These are phyloP conservation scores for Chytriomyces hyalinus DNA, from an alignment of 192 early-diverging fungal species.

Conservation along the genomic window DNA sequence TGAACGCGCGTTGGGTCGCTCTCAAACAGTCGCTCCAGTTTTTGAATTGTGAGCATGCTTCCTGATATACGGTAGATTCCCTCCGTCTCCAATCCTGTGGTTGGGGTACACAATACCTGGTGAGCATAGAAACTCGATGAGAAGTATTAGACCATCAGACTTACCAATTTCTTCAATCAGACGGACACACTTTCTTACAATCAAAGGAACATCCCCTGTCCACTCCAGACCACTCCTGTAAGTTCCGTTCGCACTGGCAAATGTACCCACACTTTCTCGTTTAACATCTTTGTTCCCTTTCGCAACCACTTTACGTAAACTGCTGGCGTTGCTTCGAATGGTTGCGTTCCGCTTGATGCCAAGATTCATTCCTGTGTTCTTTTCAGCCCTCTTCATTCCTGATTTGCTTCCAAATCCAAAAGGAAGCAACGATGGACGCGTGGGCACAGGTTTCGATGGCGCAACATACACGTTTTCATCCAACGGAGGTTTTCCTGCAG, in stretches of 20 bases:
- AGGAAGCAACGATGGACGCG: slow-evolving; percentile 30
- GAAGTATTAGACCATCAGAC: slow-evolving; percentile 2
- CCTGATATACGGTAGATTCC: slow-evolving; percentile 61
- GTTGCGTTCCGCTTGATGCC: slow-evolving; percentile 42
- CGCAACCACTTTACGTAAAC: slow-evolving; percentile 45
- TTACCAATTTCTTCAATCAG: slow-evolving; percentile 59
- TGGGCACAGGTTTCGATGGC: slow-evolving; percentile 2
- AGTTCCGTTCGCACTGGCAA: slow-evolving; percentile 37
- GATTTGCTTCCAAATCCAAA: slow-evolving; percentile 43
- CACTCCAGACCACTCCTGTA: slow-evolving; percentile 24
- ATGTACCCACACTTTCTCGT: slow-evolving; percentile 38
- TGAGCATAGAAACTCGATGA: slow-evolving; percentile 11
- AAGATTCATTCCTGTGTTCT: slow-evolving; percentile 17
- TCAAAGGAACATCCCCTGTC: slow-evolving; percentile 48
- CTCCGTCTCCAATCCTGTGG: slow-evolving; percentile 53
- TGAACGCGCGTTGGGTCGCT: slow-evolving; percentile 47
- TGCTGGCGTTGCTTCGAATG: slow-evolving; percentile 40
- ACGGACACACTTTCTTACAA: slow-evolving; percentile 53
- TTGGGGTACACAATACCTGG: neutral
- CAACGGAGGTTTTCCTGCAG: slow-evolving; percentile 21
- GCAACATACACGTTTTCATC: neutral
- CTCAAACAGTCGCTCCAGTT: slow-evolving; percentile 47
- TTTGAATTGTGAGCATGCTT: slow-evolving; percentile 47
- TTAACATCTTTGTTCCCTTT: slow-evolving; percentile 17
- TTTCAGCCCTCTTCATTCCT: slow-evolving; percentile 27